Evolutionary conservation across 495 filamentous ascomycete genomes (phyloP).

Genomic region (Lasiosphaeriaceae sp.): DNA sequence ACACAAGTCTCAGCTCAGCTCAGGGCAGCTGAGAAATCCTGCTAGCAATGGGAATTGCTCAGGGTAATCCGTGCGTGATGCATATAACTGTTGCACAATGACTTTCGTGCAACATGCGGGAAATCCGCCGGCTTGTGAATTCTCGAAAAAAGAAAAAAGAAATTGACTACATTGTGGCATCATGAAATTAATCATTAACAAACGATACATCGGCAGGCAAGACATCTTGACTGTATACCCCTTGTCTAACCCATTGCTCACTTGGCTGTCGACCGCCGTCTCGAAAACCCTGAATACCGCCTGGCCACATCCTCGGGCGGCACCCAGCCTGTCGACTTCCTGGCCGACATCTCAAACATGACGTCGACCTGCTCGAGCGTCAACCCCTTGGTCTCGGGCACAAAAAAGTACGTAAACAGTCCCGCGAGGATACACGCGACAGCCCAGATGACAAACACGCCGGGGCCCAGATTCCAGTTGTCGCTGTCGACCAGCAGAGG

Average conservation of each 20-base stretch:
- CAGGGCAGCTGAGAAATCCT: no score
- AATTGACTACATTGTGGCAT: no score
- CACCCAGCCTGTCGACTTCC: background rate
- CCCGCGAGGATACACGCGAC: slow-evolving; percentile 55
- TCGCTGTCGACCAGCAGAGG: slow-evolving; percentile 49
- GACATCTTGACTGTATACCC: no score
- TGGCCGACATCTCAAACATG: slow-evolving; percentile 6
- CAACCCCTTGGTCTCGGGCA: slow-evolving; percentile 73
- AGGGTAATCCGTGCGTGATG: no score
- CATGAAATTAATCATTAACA: no score
- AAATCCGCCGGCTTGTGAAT: no score
- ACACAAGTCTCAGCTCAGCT: no score
- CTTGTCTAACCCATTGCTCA: background rate
- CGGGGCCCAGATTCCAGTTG: slow-evolving; percentile 53
- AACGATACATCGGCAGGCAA: no score
- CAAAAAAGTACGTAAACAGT: slow-evolving; percentile 66
- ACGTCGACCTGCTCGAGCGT: slow-evolving; percentile 71
- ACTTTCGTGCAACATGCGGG: no score
- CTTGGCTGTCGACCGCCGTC: background rate
- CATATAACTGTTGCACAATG: no score
- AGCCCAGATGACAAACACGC: slow-evolving; percentile 70
- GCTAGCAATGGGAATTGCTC: no score
- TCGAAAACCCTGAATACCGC: background rate
- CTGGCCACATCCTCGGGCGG: background rate
- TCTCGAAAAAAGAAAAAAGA: no score